Conservation (phyloP, 176 grass and related monocot genomes). For the Aechmea fasciata region DNA sequence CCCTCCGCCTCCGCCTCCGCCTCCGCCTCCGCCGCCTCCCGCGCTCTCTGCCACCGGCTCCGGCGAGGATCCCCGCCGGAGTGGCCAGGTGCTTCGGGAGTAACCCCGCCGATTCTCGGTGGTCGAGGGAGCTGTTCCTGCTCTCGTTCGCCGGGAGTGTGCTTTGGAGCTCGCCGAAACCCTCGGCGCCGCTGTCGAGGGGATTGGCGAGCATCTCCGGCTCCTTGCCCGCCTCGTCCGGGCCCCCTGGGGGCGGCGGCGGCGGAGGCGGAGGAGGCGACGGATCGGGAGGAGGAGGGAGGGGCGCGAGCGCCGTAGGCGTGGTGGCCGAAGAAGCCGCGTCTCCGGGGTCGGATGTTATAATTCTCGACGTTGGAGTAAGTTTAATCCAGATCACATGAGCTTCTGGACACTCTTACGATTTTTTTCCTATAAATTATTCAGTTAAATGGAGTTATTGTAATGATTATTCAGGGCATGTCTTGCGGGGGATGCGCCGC, state of each 20-base stretch:
- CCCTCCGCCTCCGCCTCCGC: slow-evolving; percentile 12
- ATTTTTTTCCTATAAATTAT: not conserved
- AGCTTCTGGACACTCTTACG: not conserved
- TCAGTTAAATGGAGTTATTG: slow-evolving; percentile 14
- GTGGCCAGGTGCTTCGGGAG: slow-evolving; percentile 16
- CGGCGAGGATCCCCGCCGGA: not conserved
- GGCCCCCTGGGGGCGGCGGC: slow-evolving; percentile 26
- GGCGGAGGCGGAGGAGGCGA: slow-evolving; percentile 24
- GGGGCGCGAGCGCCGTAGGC: slow-evolving; percentile 22
- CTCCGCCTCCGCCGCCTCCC: not conserved
- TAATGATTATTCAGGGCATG: slow-evolving; percentile 60
- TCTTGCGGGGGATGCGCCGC: slow-evolving; percentile 88
- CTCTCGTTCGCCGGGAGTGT: slow-evolving; percentile 48
- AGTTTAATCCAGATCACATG: not conserved
- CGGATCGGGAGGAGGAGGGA: slow-evolving; percentile 19
- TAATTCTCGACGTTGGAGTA: slow-evolving; percentile 91
- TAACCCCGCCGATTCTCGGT: slow-evolving; percentile 2
- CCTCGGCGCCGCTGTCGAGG: slow-evolving; percentile 18
- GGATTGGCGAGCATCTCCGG: slow-evolving; percentile 72
- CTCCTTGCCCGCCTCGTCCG: slow-evolving; percentile 34
- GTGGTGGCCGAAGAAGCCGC: slow-evolving; percentile 39
- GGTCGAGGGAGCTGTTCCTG: slow-evolving; percentile 39
- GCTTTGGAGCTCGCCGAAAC: slow-evolving; percentile 25
- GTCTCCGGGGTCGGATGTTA: slow-evolving; percentile 43
- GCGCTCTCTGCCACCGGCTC: slow-evolving; percentile 1